These are phyloP conservation scores for Prunus salicina DNA, from an alignment of 306 rosid species.

Conservation along the genomic window DNA sequence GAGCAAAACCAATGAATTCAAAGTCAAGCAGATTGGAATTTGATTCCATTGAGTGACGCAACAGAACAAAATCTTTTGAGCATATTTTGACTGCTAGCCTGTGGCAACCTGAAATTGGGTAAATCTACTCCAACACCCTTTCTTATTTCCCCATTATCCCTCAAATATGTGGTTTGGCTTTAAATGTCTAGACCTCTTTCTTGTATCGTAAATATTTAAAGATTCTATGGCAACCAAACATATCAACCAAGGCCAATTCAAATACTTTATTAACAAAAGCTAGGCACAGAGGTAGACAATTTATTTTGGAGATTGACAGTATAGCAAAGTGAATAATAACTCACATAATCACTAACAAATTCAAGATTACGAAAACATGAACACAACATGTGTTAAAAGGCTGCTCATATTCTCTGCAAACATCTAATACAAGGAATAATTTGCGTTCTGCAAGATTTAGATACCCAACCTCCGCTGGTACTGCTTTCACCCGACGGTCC, in stretches of 20 bases:
- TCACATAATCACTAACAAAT: slow-evolving; percentile 31
- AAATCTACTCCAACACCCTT: background rate
- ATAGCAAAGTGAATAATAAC: slow-evolving; percentile 24
- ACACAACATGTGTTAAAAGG: slow-evolving; percentile 30
- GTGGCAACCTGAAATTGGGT: background rate
- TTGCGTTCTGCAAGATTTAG: slow-evolving; percentile 20
- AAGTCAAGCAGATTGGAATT: slow-evolving; percentile 15
- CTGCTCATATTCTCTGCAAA: slow-evolving; percentile 35
- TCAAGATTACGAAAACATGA: slow-evolving; percentile 20
- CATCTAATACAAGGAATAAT: slow-evolving; percentile 20
- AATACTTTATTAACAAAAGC: slow-evolving; percentile 17
- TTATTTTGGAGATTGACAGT: slow-evolving; percentile 44
- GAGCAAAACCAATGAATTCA: background rate
- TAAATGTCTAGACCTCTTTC: too few species aligned
- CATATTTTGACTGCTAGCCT: slow-evolving; percentile 7
- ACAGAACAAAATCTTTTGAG: slow-evolving; percentile 27
- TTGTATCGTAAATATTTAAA: too few species aligned
- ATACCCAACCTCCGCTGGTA: slow-evolving; percentile 24
- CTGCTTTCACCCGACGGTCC: slow-evolving; percentile 21
- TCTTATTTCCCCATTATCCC: background rate
- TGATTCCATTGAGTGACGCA: slow-evolving; percentile 34
- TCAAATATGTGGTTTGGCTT: background rate
- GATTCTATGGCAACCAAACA: background rate
- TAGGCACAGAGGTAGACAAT: slow-evolving; percentile 21
- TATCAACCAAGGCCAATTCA: slow-evolving; percentile 7